Conservation (phyloP, 2,329 filamentous ascomycete genomes). For the Aureobasidium sp. region DNA sequence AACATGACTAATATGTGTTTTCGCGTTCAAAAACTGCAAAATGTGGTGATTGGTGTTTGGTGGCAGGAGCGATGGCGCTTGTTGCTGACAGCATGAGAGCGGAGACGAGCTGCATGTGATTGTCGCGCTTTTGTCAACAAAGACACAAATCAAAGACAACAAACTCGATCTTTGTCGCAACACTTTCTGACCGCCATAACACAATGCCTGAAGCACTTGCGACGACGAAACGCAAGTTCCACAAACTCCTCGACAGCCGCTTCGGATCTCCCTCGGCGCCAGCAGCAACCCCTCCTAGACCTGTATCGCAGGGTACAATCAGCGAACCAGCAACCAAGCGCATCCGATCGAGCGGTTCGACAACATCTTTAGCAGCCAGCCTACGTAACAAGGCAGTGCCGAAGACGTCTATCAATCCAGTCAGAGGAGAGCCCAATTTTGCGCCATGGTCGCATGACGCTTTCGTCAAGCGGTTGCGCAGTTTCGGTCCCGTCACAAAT, state of each 20-base stretch:
- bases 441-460: constrained; percentile 78
- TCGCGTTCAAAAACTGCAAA: no score
- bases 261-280: constrained; percentile 39
- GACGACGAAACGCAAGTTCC: constrained; percentile 78
- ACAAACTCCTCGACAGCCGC: constrained; percentile 60
- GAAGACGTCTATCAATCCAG: constrained; percentile 7
- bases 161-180: background rate
- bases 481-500: constrained; percentile 82
- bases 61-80: background rate
- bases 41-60: background rate
- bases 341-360: constrained; percentile 25
- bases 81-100: constrained; percentile 8
- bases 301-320: constrained; percentile 17
- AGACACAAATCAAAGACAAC: background rate
- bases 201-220: constrained; percentile 51
- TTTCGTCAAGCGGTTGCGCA: constrained; percentile 73
- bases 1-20: no score
- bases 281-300: constrained; percentile 29
- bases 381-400: constrained; percentile 8
- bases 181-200: background rate
- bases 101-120: constrained; percentile 13
- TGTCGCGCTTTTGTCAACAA: constrained; percentile 7
- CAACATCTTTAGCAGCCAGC: constrained; percentile 19
- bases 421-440: constrained; percentile 54
- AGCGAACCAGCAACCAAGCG: constrained; percentile 27